Evolutionary conservation across 2,329 filamentous ascomycete species (phyloP).

Genomic region (Annulohypoxylon truncatum): DNA sequence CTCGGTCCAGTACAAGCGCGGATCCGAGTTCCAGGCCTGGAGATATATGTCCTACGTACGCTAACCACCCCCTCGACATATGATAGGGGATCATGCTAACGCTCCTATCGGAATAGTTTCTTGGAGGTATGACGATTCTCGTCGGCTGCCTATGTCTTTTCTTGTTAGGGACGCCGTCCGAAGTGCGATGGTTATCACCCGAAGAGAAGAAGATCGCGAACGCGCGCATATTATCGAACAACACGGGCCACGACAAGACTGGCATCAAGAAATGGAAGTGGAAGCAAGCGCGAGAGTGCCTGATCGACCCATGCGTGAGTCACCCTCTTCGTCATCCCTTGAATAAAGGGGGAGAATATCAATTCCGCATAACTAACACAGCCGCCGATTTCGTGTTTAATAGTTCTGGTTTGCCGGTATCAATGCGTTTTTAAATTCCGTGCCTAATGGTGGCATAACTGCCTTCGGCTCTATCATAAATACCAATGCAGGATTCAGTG

Average conservation of each 20-base stretch:
- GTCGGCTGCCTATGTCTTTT: conserved; percentile 51
- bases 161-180: conserved; percentile 53
- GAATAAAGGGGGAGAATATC: neutral
- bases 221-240: conserved; percentile 52
- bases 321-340: neutral
- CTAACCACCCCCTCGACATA: neutral
- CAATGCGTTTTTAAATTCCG: conserved; percentile 53
- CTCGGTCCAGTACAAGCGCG: conserved; percentile 44
- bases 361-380: conserved; percentile 6
- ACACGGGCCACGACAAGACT: conserved; percentile 53
- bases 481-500: conserved; percentile 52
- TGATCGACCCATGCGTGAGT: conserved; percentile 50
- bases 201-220: conserved; percentile 54
- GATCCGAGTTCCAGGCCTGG: conserved; percentile 52
- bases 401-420: conserved; percentile 54
- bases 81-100: neutral
- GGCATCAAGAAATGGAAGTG: conserved; percentile 54
- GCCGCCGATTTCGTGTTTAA: neutral
- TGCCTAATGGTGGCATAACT: conserved; percentile 54
- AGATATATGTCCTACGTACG: conserved; percentile 54
- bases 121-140: conserved; percentile 52
- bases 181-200: conserved; percentile 52
- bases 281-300: conserved; percentile 53
- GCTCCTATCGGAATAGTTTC: conserved; percentile 44
- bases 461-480: conserved; percentile 53